Evolutionary conservation across 768 basidiomycete species (phyloP), one percentile per base, ranked within the genome.

Genomic region (Phlebiopsis flavidoalba): DNA sequence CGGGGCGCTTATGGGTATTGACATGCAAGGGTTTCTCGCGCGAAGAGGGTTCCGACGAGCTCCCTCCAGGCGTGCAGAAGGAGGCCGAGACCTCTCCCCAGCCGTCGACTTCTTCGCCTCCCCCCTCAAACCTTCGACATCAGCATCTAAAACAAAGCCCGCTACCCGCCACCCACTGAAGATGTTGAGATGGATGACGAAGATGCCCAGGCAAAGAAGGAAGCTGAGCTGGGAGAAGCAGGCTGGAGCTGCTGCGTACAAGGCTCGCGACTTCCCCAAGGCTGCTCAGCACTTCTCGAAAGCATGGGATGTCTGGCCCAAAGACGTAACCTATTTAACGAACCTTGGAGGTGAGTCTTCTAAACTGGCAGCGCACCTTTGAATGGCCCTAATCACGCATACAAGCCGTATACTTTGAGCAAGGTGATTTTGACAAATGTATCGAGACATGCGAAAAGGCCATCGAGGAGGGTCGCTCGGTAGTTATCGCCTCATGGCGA

Each of bases 391-490:
- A 22, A 40, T 43, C 52, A 53, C 59, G 26, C 26, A 24, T 60
- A 11, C 53, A 70, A 89, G 97, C 97, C 59, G 94, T 86, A 8
- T 91, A 95, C 75, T 95, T 94, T 68, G 97, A 99, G 76, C 82
- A 96, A 72, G 93, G 88, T 10, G 87, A 98, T 37, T 98, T 88
- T 68, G 89, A 93, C 75, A 88, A 91, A 71, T 84, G 86, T 59
- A 95, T 99, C 67, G 89, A 95, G 72, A 85, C 86, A 0, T 95
- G 93, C 72, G 88, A 97, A 69, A 95, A 93, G 75, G 96, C 97
- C n/a, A 89, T 93, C 48, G 97, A 98, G 12, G 92, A 98, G 70
- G 97, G 94, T 35, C 88, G 95, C 62, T 81, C 78, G 61, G 89
- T 91, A 66, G 51, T 83, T 69, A 5, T 55, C 19, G 21, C 15